phyloP scores from a whole-genome alignment of 2,329 filamentous ascomycete species.

The Pseudovirgaria hyperparasitica region DNA sequence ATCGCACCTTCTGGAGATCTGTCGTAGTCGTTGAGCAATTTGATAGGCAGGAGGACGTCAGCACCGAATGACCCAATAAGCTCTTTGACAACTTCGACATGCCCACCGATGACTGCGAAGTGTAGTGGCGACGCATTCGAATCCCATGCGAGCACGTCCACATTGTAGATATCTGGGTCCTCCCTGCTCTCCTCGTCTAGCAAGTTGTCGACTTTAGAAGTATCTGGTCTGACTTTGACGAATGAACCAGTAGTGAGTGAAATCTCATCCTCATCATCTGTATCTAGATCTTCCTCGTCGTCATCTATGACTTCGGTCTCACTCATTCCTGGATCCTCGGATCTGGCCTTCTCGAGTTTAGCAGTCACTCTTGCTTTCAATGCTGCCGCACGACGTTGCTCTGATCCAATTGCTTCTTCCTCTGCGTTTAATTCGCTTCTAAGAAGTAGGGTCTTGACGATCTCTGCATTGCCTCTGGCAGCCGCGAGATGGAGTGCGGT shows the following conservation, averaged over 20 bases:
- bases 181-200: slow-evolving; percentile 45
- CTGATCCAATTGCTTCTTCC: slow-evolving; percentile 46
- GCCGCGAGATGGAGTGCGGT: slow-evolving; percentile 77
- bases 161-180: slow-evolving; percentile 67
- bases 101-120: slow-evolving; percentile 62
- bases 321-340: slow-evolving; percentile 12
- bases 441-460: slow-evolving; percentile 58
- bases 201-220: slow-evolving; percentile 31
- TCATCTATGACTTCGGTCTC: slow-evolving; percentile 20
- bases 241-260: slow-evolving; percentile 53
- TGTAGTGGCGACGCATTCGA: slow-evolving; percentile 61
- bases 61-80: slow-evolving; percentile 63
- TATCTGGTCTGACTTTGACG: slow-evolving; percentile 52
- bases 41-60: slow-evolving; percentile 63
- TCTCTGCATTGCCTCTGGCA: slow-evolving; percentile 52
- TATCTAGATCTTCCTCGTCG: slow-evolving; percentile 31
- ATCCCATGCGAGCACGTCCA: slow-evolving; percentile 73
- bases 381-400: slow-evolving; percentile 30
- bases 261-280: slow-evolving; percentile 20
- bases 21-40: slow-evolving; percentile 40
- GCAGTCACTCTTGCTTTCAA: slow-evolving; percentile 14
- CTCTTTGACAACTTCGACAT: slow-evolving; percentile 53
- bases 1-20: slow-evolving; percentile 46
- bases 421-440: slow-evolving; percentile 66
- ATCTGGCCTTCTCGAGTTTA: slow-evolving; percentile 2